phyloP scores from a whole-genome alignment of 2,329 filamentous ascomycete species.

The Beauveria sp. region DNA sequence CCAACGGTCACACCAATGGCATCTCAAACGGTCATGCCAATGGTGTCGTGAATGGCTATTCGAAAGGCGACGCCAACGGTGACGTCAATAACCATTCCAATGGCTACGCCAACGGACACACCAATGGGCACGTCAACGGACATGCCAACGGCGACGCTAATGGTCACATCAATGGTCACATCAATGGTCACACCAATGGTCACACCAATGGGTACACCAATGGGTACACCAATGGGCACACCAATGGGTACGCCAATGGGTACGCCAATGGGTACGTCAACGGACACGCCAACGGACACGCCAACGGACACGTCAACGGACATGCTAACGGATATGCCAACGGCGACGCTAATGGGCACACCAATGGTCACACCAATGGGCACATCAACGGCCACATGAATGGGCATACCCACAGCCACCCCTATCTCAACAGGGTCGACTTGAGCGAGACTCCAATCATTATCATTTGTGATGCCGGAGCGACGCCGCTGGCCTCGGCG shows the following conservation, averaged over 20 bases:
- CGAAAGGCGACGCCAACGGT: neutral
- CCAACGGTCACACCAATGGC: slow-evolving; percentile 3
- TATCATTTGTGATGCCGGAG: slow-evolving; percentile 18
- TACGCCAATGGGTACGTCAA: neutral
- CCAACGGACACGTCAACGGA: neutral
- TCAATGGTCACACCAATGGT: neutral
- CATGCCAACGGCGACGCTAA: neutral
- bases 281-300: neutral
- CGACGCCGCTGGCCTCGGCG: slow-evolving; percentile 15
- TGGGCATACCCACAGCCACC: neutral
- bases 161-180: too few relatives aligned
- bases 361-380: neutral
- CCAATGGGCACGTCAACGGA: slow-evolving; percentile 9
- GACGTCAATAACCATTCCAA: neutral
- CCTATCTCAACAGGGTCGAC: neutral
- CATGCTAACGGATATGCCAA: neutral
- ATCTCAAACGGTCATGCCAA: neutral
- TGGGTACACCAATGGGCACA: neutral
- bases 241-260: neutral
- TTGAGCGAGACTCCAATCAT: slow-evolving; percentile 15
- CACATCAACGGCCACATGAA: neutral
- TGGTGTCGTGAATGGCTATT: neutral
- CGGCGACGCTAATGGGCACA: neutral
- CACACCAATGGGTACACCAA: neutral
- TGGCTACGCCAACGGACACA: neutral